These are phyloP conservation scores for Starmerella tilneyi DNA, from an alignment of 805 yeast genomes.

Conservation along the genomic window DNA sequence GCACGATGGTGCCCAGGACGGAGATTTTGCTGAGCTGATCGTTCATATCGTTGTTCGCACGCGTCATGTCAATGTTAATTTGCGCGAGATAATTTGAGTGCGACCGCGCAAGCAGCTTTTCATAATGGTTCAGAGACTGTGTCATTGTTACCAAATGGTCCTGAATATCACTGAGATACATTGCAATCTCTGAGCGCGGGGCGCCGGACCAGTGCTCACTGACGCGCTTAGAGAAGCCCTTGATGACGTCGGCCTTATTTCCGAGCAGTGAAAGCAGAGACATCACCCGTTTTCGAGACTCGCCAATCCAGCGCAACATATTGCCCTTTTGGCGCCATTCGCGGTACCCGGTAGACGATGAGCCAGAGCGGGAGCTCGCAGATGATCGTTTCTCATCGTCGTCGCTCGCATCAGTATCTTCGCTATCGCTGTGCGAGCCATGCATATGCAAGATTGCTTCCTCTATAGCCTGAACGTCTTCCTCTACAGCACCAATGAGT, in stretches of 20 bases:
- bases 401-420: constrained; percentile 31
- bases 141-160: constrained; percentile 98
- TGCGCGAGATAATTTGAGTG: constrained; percentile 95
- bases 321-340: constrained; percentile 91
- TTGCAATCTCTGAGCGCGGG: constrained; percentile 76
- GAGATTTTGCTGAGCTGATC: constrained; percentile 92
- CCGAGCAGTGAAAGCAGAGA: constrained; percentile 73
- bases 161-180: constrained; percentile 94
- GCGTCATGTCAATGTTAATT: constrained; percentile 94
- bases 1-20: constrained; percentile 83
- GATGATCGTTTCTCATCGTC: constrained; percentile 28
- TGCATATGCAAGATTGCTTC: constrained; percentile 84
- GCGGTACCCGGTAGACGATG: constrained; percentile 36
- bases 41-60: constrained; percentile 91
- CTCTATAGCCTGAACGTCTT: constrained; percentile 89
- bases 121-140: constrained; percentile 87
- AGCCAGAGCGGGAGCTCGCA: constrained; percentile 27
- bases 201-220: constrained; percentile 74
- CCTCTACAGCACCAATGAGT: constrained; percentile 85
- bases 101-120: constrained; percentile 83
- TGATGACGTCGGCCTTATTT: constrained; percentile 93
- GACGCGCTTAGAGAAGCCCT: constrained; percentile 86
- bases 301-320: constrained; percentile 90
- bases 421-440: constrained; percentile 45
- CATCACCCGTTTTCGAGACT: constrained; percentile 90